These are phyloP conservation scores for Entomortierella lignicola DNA, from an alignment of 192 early-diverging fungal species.

Conservation along the genomic window DNA sequence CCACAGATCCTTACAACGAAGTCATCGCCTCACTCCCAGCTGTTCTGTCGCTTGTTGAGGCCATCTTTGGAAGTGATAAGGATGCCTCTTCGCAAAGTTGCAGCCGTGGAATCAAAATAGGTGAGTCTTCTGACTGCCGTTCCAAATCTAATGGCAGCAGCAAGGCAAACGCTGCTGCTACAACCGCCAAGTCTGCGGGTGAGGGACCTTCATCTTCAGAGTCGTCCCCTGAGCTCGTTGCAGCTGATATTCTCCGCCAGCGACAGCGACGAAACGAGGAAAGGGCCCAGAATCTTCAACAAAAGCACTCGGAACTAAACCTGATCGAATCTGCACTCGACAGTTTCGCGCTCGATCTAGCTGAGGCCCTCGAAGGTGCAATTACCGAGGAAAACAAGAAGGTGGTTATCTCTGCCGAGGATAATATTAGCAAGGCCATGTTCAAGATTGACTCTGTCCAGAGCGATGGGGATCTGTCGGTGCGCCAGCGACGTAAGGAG, in stretches of 20 bases:
- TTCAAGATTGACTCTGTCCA: slow-evolving; percentile 35
- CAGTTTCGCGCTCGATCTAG: slow-evolving; percentile 8
- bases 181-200: neutral
- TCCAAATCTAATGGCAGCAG: slow-evolving; percentile 4
- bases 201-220: slow-evolving; percentile 4
- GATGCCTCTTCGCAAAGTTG: neutral
- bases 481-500: slow-evolving; percentile 39
- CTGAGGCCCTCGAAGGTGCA: neutral
- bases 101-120: neutral
- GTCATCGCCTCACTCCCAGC: slow-evolving; percentile 1
- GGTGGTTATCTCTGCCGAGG: slow-evolving; percentile 19
- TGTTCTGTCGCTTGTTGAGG: slow-evolving; percentile 13
- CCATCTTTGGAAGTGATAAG: slow-evolving; percentile 1
- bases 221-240: slow-evolving; percentile 15
- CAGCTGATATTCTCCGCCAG: slow-evolving; percentile 17
- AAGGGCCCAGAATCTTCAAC: slow-evolving; percentile 5
- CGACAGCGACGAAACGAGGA: slow-evolving; percentile 14
- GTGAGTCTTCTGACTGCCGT: neutral
- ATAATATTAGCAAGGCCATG: slow-evolving; percentile 40
- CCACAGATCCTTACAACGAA: neutral
- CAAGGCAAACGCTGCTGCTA: neutral
- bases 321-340: slow-evolving; percentile 41
- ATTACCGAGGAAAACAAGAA: slow-evolving; percentile 23
- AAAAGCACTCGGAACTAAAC: slow-evolving; percentile 42
- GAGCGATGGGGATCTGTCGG: slow-evolving; percentile 24